Evolutionary conservation across 2,329 filamentous ascomycete species (phyloP).

Genomic region (Sporothrix euskadiensis): DNA sequence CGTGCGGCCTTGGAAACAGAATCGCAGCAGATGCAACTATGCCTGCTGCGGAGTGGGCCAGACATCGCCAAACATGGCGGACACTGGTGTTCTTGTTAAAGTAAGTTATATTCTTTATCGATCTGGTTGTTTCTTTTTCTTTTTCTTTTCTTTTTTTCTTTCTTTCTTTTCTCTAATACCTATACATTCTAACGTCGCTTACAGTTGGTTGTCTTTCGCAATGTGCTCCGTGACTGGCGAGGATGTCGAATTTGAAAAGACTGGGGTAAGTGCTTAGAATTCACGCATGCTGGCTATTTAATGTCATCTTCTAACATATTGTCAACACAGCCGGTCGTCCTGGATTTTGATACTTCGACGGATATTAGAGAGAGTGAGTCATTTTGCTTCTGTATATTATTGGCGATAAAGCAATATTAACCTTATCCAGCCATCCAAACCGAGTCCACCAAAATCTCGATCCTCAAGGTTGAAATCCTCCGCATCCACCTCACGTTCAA

Average conservation of each 20-base stretch:
- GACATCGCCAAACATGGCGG: constrained; percentile 38
- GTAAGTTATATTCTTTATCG: constrained; percentile 27
- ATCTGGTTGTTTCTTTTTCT: background rate
- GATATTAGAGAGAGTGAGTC: constrained; percentile 36
- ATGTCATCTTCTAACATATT: background rate
- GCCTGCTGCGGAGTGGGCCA: constrained; percentile 29
- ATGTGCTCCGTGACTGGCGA: constrained; percentile 38
- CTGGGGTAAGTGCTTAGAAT: constrained; percentile 26
- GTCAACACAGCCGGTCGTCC: constrained; percentile 31
- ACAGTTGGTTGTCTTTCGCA: constrained; percentile 39
- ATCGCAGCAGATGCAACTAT: constrained; percentile 23
- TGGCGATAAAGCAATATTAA: background rate
- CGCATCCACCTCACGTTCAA: constrained; percentile 38
- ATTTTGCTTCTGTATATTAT: background rate
- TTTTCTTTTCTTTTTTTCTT: background rate
- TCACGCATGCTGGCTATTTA: too few relatives aligned
- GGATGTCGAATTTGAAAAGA: constrained; percentile 33
- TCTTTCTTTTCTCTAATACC: too few relatives aligned
- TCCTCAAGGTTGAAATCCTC: constrained; percentile 39
- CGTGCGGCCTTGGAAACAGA: constrained; percentile 32
- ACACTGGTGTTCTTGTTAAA: constrained; percentile 38
- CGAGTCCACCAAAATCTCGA: constrained; percentile 38
- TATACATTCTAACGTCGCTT: background rate
- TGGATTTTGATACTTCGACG: constrained; percentile 34
- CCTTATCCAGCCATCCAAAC: constrained; percentile 35